Base-by-base conservation (phyloP, 2,329 filamentous ascomycete species). In the Arthrobotrys sinensis region DNA sequence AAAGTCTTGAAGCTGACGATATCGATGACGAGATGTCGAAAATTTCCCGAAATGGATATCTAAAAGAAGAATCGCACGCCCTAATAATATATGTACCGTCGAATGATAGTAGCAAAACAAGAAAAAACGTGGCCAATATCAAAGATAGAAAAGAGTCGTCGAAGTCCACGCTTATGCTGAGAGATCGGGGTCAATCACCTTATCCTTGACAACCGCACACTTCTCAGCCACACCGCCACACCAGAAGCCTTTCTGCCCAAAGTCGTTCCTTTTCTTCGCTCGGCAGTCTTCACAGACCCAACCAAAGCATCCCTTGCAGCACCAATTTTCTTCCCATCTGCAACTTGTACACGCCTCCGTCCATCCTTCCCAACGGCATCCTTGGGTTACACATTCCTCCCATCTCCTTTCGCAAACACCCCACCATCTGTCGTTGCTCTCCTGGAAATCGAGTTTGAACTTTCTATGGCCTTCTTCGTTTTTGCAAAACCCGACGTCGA, bases 281-380 rank as follows among this genome's bases (percentile, higher is more conserved):
- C 52, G 28, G 45, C 75, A 78, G 7, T 50, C 66, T n/a, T 63
- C 21, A 62, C 75, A 78, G n/a, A 78, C 67, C 75, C 75, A 78
- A 0, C 67, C 67, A 52, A 52, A 78, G 34, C 75, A 78, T 8
- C 75, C 67, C n/a, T 48, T 66, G 16, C 75, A 78, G 53, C 66
- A 66, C 60, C 28, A 53, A 4, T 63, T 53, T 34, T 71, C 65
- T 4, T 50, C 34, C 73, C 73, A 77, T 14, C 73, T 40, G 32
- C 73, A 77, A 32, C 40, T 66, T 1, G 48, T 53, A 40, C 73
- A 77, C 3, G 73, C 60, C 14, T 77, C 60, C 3, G 62, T 62
- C 73, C 73, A 77, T 1, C 73, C 67, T 40, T 57, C 52, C 73
- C 73, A 77, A 8, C 40, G 48, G n/a, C 75, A 78, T 10, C 53